Evolutionary conservation across 2,329 filamentous ascomycete species (phyloP).

Genomic region (Colletotrichum australisinense): DNA sequence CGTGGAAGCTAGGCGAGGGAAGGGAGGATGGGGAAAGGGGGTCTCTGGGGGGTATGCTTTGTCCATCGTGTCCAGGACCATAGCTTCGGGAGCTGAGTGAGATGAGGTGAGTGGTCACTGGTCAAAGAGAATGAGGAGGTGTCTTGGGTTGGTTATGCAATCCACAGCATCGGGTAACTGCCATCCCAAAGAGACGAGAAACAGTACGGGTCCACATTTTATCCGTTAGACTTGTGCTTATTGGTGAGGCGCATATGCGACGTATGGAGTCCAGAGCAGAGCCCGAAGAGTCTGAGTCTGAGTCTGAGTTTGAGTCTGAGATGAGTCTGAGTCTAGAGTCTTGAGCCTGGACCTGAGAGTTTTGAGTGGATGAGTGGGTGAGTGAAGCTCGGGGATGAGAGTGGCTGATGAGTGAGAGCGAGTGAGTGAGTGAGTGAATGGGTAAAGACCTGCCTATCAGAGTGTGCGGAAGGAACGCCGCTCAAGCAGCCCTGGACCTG

Average conservation of each 20-base stretch:
- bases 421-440: background rate
- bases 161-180: conserved; percentile 32
- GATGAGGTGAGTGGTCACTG: conserved; percentile 33
- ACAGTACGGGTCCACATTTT: background rate
- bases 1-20: conserved; percentile 13
- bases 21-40: background rate
- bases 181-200: conserved; percentile 22
- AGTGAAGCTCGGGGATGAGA: background rate
- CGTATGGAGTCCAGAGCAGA: conserved; percentile 4
- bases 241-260: conserved; percentile 20
- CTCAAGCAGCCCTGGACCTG: background rate
- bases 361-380: background rate
- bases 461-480: background rate
- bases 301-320: background rate
- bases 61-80: conserved; percentile 31
- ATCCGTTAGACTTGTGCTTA: background rate
- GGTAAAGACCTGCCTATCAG: background rate
- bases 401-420: background rate
- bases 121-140: conserved; percentile 11
- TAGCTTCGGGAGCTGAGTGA: conserved; percentile 33
- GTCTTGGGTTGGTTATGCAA: conserved; percentile 25
- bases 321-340: background rate
- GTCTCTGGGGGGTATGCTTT: conserved; percentile 6
- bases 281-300: background rate
- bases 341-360: background rate